A percentile compares a stretch with the other conserved stretches of the same genome.
Evolutionary conservation across 2,329 filamentous ascomycete genomes (phyloP).

Genomic region (Raffaelea ambrosiae): DNA sequence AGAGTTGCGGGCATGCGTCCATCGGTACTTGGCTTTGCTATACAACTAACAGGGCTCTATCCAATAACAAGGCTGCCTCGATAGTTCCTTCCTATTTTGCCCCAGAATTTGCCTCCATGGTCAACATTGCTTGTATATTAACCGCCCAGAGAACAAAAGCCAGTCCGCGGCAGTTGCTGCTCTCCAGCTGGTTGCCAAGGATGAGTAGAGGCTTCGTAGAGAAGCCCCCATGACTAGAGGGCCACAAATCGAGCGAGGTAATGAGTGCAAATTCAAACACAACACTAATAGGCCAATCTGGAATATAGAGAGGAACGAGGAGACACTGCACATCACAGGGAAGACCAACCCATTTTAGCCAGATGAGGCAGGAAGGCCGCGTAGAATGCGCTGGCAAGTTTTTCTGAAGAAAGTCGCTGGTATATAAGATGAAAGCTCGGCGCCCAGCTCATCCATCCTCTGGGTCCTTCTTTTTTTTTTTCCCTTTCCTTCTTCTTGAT

Average conservation of each 20-base stretch:
- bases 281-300: no score
- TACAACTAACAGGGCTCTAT: neutral
- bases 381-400: no score
- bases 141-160: slow-evolving; percentile 1
- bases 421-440: no score
- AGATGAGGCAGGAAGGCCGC: neutral
- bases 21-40: neutral
- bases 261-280: no score
- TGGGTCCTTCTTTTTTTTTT: neutral
- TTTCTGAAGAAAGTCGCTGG: no score
- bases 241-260: no score
- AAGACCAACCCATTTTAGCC: slow-evolving; percentile 1
- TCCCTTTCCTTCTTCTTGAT: neutral
- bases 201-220: no score
- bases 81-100: neutral
- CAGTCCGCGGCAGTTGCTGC: slow-evolving; percentile 4
- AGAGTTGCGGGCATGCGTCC: neutral
- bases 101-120: slow-evolving; percentile 1
- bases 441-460: no score
- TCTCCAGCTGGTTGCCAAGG: slow-evolving; percentile 1
- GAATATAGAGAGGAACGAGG: no score
- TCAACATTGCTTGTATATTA: slow-evolving; percentile 4
- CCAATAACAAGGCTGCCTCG: neutral
- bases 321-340: neutral
- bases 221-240: no score